These are phyloP conservation scores for Arachnopeziza araneosa DNA, from an alignment of 2,329 filamentous ascomycete genomes.

Conservation along the genomic window DNA sequence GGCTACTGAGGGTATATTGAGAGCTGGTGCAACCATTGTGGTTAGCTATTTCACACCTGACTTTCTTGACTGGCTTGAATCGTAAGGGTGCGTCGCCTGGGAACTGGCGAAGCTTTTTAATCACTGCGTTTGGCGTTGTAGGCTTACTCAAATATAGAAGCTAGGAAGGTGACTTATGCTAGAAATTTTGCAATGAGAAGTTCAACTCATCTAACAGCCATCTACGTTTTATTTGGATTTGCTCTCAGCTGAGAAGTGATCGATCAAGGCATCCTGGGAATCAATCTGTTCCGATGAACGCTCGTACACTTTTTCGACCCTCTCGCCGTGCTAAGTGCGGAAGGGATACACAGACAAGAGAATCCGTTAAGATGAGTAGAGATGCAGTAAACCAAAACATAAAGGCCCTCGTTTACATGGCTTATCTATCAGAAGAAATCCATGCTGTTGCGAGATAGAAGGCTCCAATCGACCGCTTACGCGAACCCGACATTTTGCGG, in stretches of 20 bases:
- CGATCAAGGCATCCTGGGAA: too few species aligned
- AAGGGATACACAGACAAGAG: too few species aligned
- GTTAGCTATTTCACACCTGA: constrained; percentile 92
- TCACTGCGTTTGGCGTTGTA: not conserved
- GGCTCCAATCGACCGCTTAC: too few species aligned
- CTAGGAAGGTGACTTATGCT: not conserved
- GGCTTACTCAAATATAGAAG: not conserved
- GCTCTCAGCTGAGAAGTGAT: not conserved
- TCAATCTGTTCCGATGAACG: too few species aligned
- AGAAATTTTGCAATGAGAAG: not conserved
- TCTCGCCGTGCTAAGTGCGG: too few species aligned
- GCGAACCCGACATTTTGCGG: not conserved
- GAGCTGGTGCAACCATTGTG: constrained; percentile 89
- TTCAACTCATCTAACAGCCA: not conserved
- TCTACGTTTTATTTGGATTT: not conserved
- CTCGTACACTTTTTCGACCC: too few species aligned
- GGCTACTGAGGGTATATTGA: constrained; percentile 84
- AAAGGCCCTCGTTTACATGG: too few species aligned
- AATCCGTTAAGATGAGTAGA: too few species aligned
- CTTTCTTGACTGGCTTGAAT: constrained; percentile 61
- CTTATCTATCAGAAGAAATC: too few species aligned
- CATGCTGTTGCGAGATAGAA: too few species aligned
- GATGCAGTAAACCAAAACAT: too few species aligned
- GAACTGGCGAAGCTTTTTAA: not conserved
- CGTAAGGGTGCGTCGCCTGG: constrained; percentile 29